Base-by-base conservation (phyloP, 106 monocot genomes). In the Dendrobium catenatum region DNA sequence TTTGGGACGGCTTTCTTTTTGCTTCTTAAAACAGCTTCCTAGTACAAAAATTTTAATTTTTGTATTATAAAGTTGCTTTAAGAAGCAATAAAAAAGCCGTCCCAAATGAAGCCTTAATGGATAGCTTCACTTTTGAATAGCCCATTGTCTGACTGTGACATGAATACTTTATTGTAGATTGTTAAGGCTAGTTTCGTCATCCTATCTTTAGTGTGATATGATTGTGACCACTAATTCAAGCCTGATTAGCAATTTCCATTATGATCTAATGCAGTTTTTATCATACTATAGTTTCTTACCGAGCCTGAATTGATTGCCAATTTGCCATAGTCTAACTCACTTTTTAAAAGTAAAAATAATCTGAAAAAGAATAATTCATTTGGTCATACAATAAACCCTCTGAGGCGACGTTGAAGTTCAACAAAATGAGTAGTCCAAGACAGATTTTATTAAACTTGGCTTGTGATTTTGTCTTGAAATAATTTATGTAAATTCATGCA, bases 401-500 rank as follows among this genome's bases (percentile, higher is more conserved):
- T 33, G 67, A 67, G 7, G 26, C 2, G 26, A 67, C 16, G 15
- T 58, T 19, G 6, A n/a, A 58, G 58, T 1, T 17, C 17, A 58
- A 58, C n/a, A 58, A 5, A 58, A 58, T 5, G 58, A 68, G 67
- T 9, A 68, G 20, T 68, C 20, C 67, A 8, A 68, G 56, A 56
- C 56, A 56, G 11, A 24, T 27, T 24, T 68, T 68, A 26, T 68
- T 58, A 19, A 58, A 17, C 58, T 19, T 58, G 58, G 58, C 18
- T 58, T 58, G 16, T 58, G 18, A 58, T 58, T n/a, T 58, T 66
- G 64, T 3, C 70, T 37, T 33, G 37, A 33, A 37, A 33, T 16
- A 70, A 33, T 37, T 68, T 2, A 2, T 70, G 33, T 29, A 33
- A 70, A 37, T 70, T 70, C 15, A 29, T 70, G 89, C 90, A 97